phyloP scores from a whole-genome alignment of 768 basidiomycete genomes.

The Mycena indigotica region DNA sequence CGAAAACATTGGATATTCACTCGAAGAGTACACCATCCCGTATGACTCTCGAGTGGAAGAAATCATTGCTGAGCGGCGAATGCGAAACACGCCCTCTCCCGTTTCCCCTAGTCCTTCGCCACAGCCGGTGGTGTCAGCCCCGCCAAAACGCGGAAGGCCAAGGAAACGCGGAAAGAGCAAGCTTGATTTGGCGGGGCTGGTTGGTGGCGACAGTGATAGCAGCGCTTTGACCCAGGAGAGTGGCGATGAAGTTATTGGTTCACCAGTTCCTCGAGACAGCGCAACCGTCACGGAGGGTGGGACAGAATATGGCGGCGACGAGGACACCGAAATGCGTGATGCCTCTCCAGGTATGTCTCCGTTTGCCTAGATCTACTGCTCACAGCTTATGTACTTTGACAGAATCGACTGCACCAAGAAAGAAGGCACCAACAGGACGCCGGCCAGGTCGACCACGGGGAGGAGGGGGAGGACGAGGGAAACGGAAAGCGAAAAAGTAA shows the following conservation, averaged over 20 bases:
- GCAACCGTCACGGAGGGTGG: constrained; percentile 73
- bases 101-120: constrained; percentile 57
- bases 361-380: not conserved
- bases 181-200: constrained; percentile 69
- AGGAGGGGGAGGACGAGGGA: not conserved
- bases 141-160: constrained; percentile 24
- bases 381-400: not conserved
- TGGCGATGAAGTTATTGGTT: constrained; percentile 62
- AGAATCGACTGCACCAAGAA: not conserved
- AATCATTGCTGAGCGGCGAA: constrained; percentile 62
- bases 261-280: constrained; percentile 65
- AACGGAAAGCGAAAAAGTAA: constrained; percentile 20
- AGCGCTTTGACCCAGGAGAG: constrained; percentile 84
- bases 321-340: constrained; percentile 61
- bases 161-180: constrained; percentile 53
- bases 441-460: not conserved
- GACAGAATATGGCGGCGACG: constrained; percentile 75
- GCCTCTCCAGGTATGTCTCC: constrained; percentile 51
- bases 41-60: constrained; percentile 61
- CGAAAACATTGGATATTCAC: constrained; percentile 67
- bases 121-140: constrained; percentile 30
- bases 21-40: constrained; percentile 66
- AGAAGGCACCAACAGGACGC: not conserved
- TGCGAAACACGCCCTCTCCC: constrained; percentile 66
- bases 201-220: constrained; percentile 82